Base-by-base conservation (phyloP, 371 early-diverging fungal genomes). In the Apophysomyces ossiformis region DNA sequence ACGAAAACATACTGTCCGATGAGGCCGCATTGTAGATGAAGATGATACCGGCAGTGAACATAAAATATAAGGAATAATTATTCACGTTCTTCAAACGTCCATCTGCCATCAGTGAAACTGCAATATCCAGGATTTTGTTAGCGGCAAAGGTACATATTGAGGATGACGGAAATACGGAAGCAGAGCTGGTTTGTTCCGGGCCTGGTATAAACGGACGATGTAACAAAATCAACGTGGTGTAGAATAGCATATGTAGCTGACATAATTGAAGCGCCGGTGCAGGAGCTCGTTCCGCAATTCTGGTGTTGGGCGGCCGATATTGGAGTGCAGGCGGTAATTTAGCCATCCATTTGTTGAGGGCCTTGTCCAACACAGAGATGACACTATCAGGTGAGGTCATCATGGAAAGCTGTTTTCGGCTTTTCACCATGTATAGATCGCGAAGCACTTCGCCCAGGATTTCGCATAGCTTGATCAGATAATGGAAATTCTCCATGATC, bases 141-240 rank as follows among this genome's bases (percentile, higher is more conserved):
- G 87, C 87, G 4, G 84, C 85, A 68, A 78, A 84, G 1, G 83
- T 84, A 59, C 87, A 87, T 13, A 85, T 78, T 7, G 82, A 77
- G 0, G 75, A 76, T 6, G 87, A 85, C 7, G 82, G 83, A 36
- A 82, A 77, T 0, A 77, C 75, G 9, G 81, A 78, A 11, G 70
- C 72, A 0, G 69, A 58, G 5, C 64, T 61, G 7, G 69, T 61
- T 32, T 79, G 80, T 12, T 59, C 60, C 1, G 75, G 74, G 0
- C 79, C 80, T n/a, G 75, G 78, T 60, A 83, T 80, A 63, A 83
- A 89, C 3, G 93, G 93, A 4, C 92, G 87, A 64, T 94, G 92
- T 0, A 91, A 82, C 9, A 94, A 71, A 35, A 94, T 90, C 44
- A 89, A 65, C 45, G 90, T 83, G 1, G 91, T 90, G 71, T 93